Evolutionary conservation across 169 alveolate species (phyloP).

Genomic region (Cryptosporidium felis): DNA sequence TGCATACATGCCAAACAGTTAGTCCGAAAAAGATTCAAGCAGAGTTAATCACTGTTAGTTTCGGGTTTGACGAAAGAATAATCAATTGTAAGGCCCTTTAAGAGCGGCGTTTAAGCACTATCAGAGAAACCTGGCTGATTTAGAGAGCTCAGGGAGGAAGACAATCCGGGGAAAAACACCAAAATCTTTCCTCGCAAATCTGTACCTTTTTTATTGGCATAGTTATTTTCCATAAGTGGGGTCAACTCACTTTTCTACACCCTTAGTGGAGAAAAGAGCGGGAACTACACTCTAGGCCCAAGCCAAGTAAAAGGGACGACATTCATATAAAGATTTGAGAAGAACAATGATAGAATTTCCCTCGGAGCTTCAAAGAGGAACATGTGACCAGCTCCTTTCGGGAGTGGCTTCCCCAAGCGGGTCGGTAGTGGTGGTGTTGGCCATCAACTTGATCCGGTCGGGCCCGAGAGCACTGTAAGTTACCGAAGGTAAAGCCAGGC

Average conservation of each 20-base stretch:
- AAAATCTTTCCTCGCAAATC: too few relatives aligned
- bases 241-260: not conserved
- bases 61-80: too few relatives aligned
- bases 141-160: too few relatives aligned
- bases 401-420: slow-evolving; percentile 62
- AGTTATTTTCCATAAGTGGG: too few relatives aligned
- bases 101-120: too few relatives aligned
- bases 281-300: not conserved
- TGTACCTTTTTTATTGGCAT: too few relatives aligned
- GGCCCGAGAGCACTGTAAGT: slow-evolving; percentile 73
- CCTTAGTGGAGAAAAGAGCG: not conserved
- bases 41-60: too few relatives aligned
- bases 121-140: too few relatives aligned
- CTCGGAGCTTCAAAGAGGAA: slow-evolving; percentile 55
- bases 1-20: too few relatives aligned
- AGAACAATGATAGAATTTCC: slow-evolving; percentile 47
- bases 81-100: too few relatives aligned
- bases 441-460: slow-evolving; percentile 63
- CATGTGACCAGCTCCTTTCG: slow-evolving; percentile 69
- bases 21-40: too few relatives aligned
- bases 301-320: not conserved
- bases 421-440: slow-evolving; percentile 54
- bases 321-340: not conserved
- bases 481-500: not conserved
- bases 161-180: too few relatives aligned